Evolutionary conservation across 805 yeast species (phyloP), one percentile per base, ranked within the genome.

Genomic region (Ogataea philodendri): DNA sequence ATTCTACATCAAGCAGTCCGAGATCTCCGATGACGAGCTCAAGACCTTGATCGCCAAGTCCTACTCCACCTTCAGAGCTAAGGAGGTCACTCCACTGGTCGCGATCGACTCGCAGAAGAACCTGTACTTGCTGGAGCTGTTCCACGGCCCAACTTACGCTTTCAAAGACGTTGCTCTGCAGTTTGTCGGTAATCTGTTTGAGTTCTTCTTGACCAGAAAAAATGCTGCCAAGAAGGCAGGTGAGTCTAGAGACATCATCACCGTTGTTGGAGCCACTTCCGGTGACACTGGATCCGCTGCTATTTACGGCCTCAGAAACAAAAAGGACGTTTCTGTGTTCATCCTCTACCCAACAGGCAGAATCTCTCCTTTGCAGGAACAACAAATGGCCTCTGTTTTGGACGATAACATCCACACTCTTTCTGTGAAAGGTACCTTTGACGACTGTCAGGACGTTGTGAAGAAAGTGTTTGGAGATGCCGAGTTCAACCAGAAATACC

Each of bases 211-310:
- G 52, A 68, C 72, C 41, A 81, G 96, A 63, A 74, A 76, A 52
- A 93, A 93, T 56, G 64, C 67, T 6, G 59, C 55, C 32, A 70
- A 73, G 45, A 44, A 54, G n/a, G 66, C 60, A 15, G 57, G 51
- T 14, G 73, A 72, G 41, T 71, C 74, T 48, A 74, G 90, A 59
- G 93, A 87, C 51, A 75, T 76, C 41, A 71, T 93, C 55, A 93
- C 99, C 23, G 97, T 93, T 48, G 96, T 93, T 40, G 99, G 99
- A 56, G 99, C 99, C 27, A 93, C 99, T 17, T 84, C 95, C 30
- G 99, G 99, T 57, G 99, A 93, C 57, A 93, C 99, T 30, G 99
- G 99, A 42, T 84, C 96, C 35, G 99, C 99, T 36, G 98, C 99
- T 45, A 93, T 93, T 50, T 93, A 93, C 65, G 99, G 99, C 36